phyloP scores from a whole-genome alignment of 2,329 filamentous ascomycete genomes.

The Escovopsis weberi region DNA sequence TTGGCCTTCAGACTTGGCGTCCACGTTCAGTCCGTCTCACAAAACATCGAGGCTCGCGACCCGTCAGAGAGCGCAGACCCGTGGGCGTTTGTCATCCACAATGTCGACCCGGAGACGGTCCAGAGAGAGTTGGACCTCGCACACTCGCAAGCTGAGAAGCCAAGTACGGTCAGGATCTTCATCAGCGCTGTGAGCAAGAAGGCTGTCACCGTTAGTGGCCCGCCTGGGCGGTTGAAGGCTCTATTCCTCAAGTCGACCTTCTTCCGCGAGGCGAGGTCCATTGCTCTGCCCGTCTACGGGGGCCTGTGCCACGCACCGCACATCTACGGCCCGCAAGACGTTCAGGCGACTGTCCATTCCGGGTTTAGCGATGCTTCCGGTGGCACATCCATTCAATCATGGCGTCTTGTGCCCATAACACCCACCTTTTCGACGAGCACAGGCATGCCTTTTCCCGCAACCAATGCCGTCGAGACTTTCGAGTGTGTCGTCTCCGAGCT shows the following conservation, averaged over 20 bases:
- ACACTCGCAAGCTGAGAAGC: slow-evolving; percentile 4
- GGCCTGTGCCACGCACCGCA: slow-evolving; percentile 26
- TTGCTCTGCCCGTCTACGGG: slow-evolving; percentile 22
- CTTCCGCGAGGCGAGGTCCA: slow-evolving; percentile 13
- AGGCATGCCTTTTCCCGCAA: slow-evolving; percentile 4
- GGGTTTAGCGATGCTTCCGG: neutral
- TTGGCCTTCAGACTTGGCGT: slow-evolving; percentile 32
- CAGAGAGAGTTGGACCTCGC: slow-evolving; percentile 24
- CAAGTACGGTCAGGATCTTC: slow-evolving; percentile 23
- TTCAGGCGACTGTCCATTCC: neutral
- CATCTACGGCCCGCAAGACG: slow-evolving; percentile 16
- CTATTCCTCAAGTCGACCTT: slow-evolving; percentile 14
- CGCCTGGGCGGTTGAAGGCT: slow-evolving; percentile 13
- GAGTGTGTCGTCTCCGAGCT: slow-evolving; percentile 5
- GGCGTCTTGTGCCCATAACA: neutral
- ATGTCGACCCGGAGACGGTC: slow-evolving; percentile 15
- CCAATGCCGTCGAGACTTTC: slow-evolving; percentile 4
- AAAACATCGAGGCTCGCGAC: slow-evolving; percentile 24
- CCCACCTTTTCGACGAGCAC: slow-evolving; percentile 6
- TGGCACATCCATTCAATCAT: neutral
- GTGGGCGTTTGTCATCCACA: slow-evolving; percentile 28
- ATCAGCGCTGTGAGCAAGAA: slow-evolving; percentile 20
- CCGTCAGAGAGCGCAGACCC: slow-evolving; percentile 11
- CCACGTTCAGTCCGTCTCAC: slow-evolving; percentile 26
- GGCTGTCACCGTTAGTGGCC: slow-evolving; percentile 24